Percentiles rank a stretch among this genome's conserved stretches.
These are phyloP conservation scores for Candida alai DNA, from an alignment of 805 yeast species.

Conservation along the genomic window DNA sequence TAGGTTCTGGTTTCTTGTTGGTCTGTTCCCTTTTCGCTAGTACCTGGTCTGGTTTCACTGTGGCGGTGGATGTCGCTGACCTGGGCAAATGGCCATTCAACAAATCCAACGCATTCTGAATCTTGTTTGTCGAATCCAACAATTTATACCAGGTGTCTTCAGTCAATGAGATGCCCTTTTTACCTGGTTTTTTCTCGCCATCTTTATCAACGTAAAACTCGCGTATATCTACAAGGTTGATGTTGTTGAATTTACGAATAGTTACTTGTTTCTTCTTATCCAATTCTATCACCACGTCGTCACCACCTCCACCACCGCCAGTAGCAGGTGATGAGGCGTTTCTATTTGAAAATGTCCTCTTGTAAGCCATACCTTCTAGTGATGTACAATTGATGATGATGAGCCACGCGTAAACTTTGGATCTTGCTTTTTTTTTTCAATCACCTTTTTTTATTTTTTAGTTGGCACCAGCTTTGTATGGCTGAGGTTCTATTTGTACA, in stretches of 20 bases:
- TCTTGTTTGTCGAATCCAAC: conserved; percentile 42
- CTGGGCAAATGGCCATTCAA: conserved; percentile 18
- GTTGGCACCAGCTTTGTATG: too few species aligned
- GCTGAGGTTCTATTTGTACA: too few species aligned
- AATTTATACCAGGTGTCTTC: conserved; percentile 52
- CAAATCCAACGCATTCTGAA: conserved; percentile 47
- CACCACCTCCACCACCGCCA: not conserved
- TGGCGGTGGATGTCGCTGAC: not conserved
- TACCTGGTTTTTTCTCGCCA: conserved; percentile 73
- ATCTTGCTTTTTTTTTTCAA: too few species aligned
- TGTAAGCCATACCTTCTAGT: conserved; percentile 14
- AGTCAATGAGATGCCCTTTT: conserved; percentile 66
- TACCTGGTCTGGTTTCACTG: not conserved
- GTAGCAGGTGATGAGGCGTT: conserved; percentile 3
- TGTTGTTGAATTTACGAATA: conserved; percentile 66
- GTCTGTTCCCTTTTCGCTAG: not conserved
- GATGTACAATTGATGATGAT: too few species aligned
- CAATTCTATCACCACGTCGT: conserved; percentile 23
- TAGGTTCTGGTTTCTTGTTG: conserved; percentile 1
- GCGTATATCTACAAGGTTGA: conserved; percentile 72
- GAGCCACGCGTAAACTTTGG: too few species aligned
- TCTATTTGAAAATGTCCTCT: conserved; percentile 7
- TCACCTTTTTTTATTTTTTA: too few species aligned
- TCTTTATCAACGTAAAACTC: conserved; percentile 61
- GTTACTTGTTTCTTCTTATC: conserved; percentile 58